Evolutionary conservation across 768 basidiomycete genomes (phyloP), one percentile per base, ranked within the genome.

Genomic region (Naganishia kalamii): DNA sequence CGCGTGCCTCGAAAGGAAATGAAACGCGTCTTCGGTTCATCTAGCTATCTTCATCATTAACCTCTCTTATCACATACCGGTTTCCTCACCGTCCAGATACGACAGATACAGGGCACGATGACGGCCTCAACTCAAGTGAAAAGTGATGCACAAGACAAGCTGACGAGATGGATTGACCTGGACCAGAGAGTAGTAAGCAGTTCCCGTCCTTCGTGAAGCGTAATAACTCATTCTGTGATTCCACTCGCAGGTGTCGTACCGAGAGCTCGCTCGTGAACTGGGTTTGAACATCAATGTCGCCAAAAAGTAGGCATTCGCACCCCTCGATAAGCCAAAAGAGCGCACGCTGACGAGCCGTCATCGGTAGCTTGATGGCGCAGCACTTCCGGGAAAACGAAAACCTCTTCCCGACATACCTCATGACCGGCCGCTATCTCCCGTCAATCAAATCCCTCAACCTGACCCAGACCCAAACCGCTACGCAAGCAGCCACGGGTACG

Each of bases 81-180:
- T n/a, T n/a, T n/a, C n/a, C n/a, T n/a, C n/a, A n/a, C n/a, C n/a
- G n/a, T n/a, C n/a, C n/a, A n/a, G n/a, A n/a, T n/a, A n/a, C n/a
- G n/a, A n/a, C n/a, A n/a, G n/a, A n/a, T n/a, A n/a, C n/a, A n/a
- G n/a, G n/a, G n/a, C 43, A n/a, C 43, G 21, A 57, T 57, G 54
- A 27, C 33, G 1, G 54, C 37, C 2, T 57, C 54, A 40, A 33
- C 35, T 17, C 35, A 57, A 12, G 35, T 57, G 1, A 25, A 57
- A 23, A 35, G 17, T 23, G 54, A 33, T 21, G 62, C 62, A 10
- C 33, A 48, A 23, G 62, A 63, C 44, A 63, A 63, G 47, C 46
- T 63, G 44, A 40, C 62, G 23, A n/a, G 62, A 19, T 63, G 62
- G 62, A 50, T 63, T 7, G 62, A 63, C 32, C 48, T 63, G 48